Conservation (phyloP, 2,329 filamentous ascomycete genomes). For the Sporothrix brunneoviolacea region DNA sequence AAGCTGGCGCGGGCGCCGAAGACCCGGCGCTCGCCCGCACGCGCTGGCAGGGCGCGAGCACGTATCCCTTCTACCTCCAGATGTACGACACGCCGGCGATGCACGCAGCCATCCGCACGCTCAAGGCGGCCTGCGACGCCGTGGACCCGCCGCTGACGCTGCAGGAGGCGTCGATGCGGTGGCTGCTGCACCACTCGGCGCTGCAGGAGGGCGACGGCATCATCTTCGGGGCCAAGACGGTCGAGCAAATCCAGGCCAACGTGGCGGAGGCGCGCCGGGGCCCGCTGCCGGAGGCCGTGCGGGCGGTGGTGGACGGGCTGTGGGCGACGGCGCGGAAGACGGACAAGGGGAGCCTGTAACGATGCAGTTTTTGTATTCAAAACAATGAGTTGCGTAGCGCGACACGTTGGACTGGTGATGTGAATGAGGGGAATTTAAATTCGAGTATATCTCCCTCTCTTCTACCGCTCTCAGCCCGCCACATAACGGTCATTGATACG, state of each 20-base stretch:
- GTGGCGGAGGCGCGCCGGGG: conserved; percentile 14
- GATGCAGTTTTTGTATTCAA: too few species aligned
- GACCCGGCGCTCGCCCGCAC: conserved; percentile 10
- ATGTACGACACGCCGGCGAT: conserved; percentile 8
- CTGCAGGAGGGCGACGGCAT: conserved; percentile 14
- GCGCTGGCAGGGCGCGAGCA: conserved; percentile 14
- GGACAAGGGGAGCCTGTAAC: background rate
- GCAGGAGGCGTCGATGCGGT: conserved; percentile 15
- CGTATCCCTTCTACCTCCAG: background rate
- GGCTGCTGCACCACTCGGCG: conserved; percentile 16
- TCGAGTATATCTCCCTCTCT: too few species aligned
- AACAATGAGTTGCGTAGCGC: too few species aligned
- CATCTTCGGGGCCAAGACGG: conserved; percentile 18
- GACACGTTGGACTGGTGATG: too few species aligned
- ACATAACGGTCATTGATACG: too few species aligned
- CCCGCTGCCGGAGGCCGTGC: conserved; percentile 22
- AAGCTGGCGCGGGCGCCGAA: background rate
- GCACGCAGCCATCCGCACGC: conserved; percentile 9
- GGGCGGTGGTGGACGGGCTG: conserved; percentile 5
- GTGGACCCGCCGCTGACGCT: conserved; percentile 3
- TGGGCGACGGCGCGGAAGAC: background rate
- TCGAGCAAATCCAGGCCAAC: conserved; percentile 15
- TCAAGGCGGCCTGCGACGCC: conserved; percentile 3
- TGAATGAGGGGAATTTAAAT: too few species aligned
- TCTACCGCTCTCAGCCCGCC: too few species aligned